These are phyloP conservation scores for Phalaenopsis hybrid DNA, from an alignment of 116 monocot species.

Conservation along the genomic window DNA sequence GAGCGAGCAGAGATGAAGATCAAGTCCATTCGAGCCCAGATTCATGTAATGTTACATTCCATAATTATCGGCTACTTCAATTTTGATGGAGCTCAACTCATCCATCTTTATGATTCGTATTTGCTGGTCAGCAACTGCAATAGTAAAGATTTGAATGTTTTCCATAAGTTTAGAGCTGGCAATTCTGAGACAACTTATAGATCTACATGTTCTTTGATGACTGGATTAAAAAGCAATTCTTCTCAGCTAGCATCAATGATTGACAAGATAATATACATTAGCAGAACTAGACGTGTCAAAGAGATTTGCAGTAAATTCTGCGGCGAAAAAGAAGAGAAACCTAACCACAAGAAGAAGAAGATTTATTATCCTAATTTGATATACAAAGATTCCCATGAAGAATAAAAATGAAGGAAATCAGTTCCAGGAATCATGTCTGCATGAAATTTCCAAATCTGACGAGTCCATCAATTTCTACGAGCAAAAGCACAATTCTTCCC, in stretches of 20 bases:
- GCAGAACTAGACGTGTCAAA: not conserved
- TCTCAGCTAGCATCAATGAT: not conserved
- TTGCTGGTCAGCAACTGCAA: too few species aligned
- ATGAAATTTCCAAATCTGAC: not conserved
- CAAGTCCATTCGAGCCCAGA: too few species aligned
- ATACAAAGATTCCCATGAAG: conserved; percentile 14
- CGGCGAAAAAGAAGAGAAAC: not conserved
- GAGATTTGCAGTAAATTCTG: conserved; percentile 2
- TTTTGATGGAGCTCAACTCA: too few species aligned
- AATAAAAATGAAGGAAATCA: conserved; percentile 10
- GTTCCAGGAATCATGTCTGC: not conserved
- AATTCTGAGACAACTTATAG: not conserved
- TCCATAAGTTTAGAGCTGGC: too few species aligned
- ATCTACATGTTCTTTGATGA: not conserved
- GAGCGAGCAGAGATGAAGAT: too few species aligned
- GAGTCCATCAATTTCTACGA: not conserved
- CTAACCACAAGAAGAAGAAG: conserved; percentile 8
- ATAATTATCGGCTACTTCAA: too few species aligned
- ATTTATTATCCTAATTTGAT: conserved; percentile 26
- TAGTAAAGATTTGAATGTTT: too few species aligned
- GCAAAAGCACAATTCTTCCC: not conserved
- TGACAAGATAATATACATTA: conserved; percentile 2
- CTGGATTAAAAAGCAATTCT: not conserved
- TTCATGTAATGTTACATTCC: too few species aligned
- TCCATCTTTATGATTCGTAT: too few species aligned